Evolutionary conservation across 2,329 filamentous ascomycete species (phyloP).

Genomic region (Diatrype stigma): DNA sequence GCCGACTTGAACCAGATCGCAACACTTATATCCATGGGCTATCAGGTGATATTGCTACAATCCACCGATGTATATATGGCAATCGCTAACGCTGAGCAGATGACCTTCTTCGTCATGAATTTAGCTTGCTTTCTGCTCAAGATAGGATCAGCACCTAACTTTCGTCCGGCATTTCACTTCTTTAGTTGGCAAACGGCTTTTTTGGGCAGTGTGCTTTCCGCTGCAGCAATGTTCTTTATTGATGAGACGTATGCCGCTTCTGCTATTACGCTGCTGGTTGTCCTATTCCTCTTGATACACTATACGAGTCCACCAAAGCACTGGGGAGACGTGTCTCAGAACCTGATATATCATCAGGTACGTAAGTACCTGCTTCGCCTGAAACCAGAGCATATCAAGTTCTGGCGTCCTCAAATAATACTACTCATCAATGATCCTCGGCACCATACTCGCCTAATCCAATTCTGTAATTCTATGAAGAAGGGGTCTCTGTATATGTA

Average conservation of each 20-base stretch:
- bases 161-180: constrained; percentile 81
- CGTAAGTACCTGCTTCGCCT: constrained; percentile 82
- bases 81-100: constrained; percentile 38
- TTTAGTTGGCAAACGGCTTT: constrained; percentile 84
- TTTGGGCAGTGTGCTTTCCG: constrained; percentile 69
- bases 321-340: constrained; percentile 88
- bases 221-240: constrained; percentile 84
- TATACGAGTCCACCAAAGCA: constrained; percentile 81
- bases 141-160: constrained; percentile 83
- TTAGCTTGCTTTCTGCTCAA: constrained; percentile 83
- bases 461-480: constrained; percentile 88
- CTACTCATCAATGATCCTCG: constrained; percentile 79
- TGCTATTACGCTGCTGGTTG: constrained; percentile 67
- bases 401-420: constrained; percentile 86
- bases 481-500: constrained; percentile 77
- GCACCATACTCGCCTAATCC: constrained; percentile 77
- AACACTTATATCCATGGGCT: constrained; percentile 86
- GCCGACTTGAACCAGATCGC: constrained; percentile 85
- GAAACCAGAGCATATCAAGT: constrained; percentile 85
- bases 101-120: constrained; percentile 89
- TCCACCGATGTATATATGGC: not conserved
- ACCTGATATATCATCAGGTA: constrained; percentile 81
- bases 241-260: constrained; percentile 75
- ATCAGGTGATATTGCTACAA: constrained; percentile 49
- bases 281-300: constrained; percentile 81